phyloP scores from a whole-genome alignment of 2,329 filamentous ascomycete species.

The Pseudogymnoascus sp. region DNA sequence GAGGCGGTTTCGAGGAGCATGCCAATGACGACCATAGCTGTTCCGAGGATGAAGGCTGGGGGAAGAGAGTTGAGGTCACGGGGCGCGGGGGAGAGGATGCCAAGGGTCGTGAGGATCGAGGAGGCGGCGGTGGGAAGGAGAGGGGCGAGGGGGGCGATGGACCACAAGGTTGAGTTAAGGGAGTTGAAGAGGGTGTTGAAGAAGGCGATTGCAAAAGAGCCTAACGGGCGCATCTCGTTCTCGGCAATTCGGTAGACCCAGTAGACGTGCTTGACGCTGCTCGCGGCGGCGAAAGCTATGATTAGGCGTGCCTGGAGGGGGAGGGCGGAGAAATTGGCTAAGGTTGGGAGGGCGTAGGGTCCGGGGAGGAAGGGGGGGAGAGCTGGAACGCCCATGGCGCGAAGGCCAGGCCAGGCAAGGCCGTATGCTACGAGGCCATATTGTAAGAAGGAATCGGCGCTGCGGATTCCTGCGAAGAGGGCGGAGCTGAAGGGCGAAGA shows the following conservation, averaged over 20 bases:
- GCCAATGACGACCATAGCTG: conserved; percentile 41
- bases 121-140: conserved; percentile 39
- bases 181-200: conserved; percentile 50
- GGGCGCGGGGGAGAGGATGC: not conserved
- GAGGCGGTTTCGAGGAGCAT: conserved; percentile 45
- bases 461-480: conserved; percentile 38
- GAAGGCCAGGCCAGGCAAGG: conserved; percentile 38
- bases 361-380: conserved; percentile 24
- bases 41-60: conserved; percentile 38
- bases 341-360: conserved; percentile 29
- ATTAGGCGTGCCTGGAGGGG: conserved; percentile 43
- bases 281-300: conserved; percentile 44
- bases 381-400: conserved; percentile 34
- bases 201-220: conserved; percentile 36
- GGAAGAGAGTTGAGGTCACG: not conserved
- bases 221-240: conserved; percentile 40
- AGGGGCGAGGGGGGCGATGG: not conserved
- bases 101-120: conserved; percentile 12
- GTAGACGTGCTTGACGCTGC: conserved; percentile 47
- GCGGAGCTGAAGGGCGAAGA: conserved; percentile 31
- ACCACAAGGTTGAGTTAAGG: conserved; percentile 38
- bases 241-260: conserved; percentile 40
- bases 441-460: conserved; percentile 39
- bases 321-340: conserved; percentile 33
- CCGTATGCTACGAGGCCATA: conserved; percentile 41